A percentile compares a stretch with the other conserved stretches of the same genome.
Evolutionary conservation across 257 asterid species (phyloP).

Genomic region (Buddleja alternifolia): DNA sequence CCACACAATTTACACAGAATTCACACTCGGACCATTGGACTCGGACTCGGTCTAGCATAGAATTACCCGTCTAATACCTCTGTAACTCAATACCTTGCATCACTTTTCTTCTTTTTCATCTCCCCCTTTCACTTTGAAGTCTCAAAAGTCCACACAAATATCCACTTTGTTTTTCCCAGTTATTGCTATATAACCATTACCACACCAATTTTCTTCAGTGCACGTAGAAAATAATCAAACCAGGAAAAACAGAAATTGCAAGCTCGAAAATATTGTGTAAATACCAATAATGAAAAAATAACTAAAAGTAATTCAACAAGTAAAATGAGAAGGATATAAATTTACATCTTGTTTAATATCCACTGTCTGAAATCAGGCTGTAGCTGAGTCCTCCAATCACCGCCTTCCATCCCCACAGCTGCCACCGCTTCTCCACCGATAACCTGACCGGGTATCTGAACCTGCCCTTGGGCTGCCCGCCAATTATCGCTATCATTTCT

Average conservation of each 20-base stretch:
- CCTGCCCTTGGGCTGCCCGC: slow-evolving; percentile 63
- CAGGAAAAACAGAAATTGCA: slow-evolving; percentile 8
- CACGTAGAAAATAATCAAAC: neutral
- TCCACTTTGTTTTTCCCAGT: too few relatives aligned
- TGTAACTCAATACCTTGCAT: too few relatives aligned
- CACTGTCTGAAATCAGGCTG: slow-evolving; percentile 65
- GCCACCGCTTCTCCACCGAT: slow-evolving; percentile 48
- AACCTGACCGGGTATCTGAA: slow-evolving; percentile 57
- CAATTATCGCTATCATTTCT: slow-evolving; percentile 54
- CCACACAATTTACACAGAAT: too few relatives aligned
- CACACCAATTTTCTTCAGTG: too few relatives aligned
- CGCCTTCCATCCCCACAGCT: slow-evolving; percentile 50
- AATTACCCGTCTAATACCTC: too few relatives aligned
- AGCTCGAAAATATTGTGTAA: neutral
- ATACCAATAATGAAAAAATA: slow-evolving; percentile 15
- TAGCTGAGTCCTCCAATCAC: slow-evolving; percentile 75
- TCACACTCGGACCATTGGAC: too few relatives aligned
- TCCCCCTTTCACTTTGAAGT: too few relatives aligned
- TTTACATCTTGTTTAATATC: slow-evolving; percentile 74
- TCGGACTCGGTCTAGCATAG: too few relatives aligned
- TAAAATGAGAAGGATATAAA: neutral
- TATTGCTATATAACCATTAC: too few relatives aligned
- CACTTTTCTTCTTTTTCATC: too few relatives aligned
- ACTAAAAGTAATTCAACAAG: too few relatives aligned
- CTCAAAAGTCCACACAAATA: too few relatives aligned